Evolutionary conservation across 2,329 filamentous ascomycete species (phyloP).

Genomic region (Ophiostoma tasmaniense): DNA sequence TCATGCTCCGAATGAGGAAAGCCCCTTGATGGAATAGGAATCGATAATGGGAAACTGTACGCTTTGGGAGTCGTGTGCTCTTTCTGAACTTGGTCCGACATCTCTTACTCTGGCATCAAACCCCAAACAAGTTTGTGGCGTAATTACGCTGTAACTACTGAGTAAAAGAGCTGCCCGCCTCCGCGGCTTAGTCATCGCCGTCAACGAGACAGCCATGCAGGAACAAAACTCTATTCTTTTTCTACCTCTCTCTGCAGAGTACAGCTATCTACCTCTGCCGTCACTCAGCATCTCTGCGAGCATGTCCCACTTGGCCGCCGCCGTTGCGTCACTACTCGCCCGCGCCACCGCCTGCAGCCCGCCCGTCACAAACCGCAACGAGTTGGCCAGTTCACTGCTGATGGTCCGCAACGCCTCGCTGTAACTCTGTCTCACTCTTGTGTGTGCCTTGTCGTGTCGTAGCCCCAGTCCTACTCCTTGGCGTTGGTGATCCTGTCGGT

Average conservation of each 20-base stretch:
- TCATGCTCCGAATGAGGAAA: not conserved
- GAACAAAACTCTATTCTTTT: not conserved
- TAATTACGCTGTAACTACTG: too few relatives aligned
- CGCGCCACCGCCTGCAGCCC: slow-evolving; percentile 68
- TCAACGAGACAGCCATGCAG: not conserved
- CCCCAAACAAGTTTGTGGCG: not conserved
- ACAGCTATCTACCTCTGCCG: slow-evolving; percentile 20
- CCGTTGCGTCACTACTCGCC: slow-evolving; percentile 53
- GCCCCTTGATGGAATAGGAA: not conserved
- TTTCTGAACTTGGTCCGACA: not conserved
- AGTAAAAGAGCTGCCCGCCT: not conserved
- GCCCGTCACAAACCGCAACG: slow-evolving; percentile 61
- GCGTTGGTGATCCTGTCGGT: not conserved
- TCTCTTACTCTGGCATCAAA: too few relatives aligned
- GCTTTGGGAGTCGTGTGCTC: not conserved
- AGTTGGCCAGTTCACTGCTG: slow-evolving; percentile 53
- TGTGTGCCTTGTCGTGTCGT: not conserved
- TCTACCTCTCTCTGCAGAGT: not conserved
- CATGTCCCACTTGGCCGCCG: slow-evolving; percentile 61
- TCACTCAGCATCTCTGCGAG: slow-evolving; percentile 70
- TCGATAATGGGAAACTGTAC: not conserved
- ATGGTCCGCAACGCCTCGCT: slow-evolving; percentile 47
- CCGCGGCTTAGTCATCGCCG: not conserved
- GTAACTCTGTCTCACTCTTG: slow-evolving; percentile 33
- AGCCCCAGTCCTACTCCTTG: not conserved